phyloP scores from a whole-genome alignment of 2,329 filamentous ascomycete species.

The Aspergillus clavatus region DNA sequence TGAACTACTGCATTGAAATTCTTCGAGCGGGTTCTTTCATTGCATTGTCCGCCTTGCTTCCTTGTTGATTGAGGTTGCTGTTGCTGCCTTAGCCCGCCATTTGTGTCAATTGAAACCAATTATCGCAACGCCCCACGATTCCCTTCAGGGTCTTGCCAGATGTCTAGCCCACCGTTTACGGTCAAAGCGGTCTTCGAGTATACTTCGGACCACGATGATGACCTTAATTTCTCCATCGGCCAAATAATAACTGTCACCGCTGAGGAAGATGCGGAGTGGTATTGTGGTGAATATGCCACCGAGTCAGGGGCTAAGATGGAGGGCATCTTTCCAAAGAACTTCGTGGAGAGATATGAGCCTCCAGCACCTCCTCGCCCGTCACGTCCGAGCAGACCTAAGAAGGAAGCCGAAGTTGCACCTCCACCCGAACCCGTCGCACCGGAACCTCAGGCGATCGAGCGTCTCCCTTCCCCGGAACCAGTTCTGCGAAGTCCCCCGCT shows the following conservation, averaged over 20 bases:
- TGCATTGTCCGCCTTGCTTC: not conserved
- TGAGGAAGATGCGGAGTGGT: constrained; percentile 91
- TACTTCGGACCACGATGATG: constrained; percentile 85
- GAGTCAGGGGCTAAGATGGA: constrained; percentile 67
- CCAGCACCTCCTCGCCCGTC: constrained; percentile 80
- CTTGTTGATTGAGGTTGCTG: too few relatives aligned
- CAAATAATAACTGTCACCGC: constrained; percentile 93
- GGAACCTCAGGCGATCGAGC: constrained; percentile 25
- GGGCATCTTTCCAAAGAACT: constrained; percentile 92
- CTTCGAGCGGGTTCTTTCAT: not conserved
- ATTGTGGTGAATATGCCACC: constrained; percentile 80
- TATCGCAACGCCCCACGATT: constrained; percentile 14
- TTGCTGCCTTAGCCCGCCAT: too few relatives aligned
- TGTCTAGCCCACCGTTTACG: constrained; percentile 73
- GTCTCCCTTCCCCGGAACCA: constrained; percentile 33
- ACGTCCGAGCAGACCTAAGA: constrained; percentile 64
- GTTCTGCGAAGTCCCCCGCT: constrained; percentile 22
- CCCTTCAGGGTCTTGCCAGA: constrained; percentile 41
- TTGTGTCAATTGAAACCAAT: not conserved
- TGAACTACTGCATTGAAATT: not conserved
- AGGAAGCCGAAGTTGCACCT: constrained; percentile 47
- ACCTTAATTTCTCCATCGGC: constrained; percentile 77
- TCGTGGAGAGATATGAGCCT: constrained; percentile 94
- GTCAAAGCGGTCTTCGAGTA: constrained; percentile 97
- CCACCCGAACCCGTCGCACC: constrained; percentile 22